Base-by-base conservation (phyloP, 306 rosid species). In the Fragaria nilgerrensis region DNA sequence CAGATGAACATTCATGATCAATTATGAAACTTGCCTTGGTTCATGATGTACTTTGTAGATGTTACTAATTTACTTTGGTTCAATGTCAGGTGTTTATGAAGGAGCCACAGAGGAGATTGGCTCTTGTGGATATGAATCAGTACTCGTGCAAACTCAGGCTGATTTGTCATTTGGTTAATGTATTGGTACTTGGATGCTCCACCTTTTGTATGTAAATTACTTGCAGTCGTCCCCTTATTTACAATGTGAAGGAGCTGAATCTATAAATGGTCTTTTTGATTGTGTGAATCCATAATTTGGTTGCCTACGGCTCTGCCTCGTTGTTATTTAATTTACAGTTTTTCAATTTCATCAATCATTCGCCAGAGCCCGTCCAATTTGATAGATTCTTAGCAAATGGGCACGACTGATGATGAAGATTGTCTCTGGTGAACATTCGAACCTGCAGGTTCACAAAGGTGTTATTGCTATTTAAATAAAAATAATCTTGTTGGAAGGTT, bases 371-470 rank as follows among this genome's bases (percentile, higher is more conserved):
- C 34, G 4, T 32, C 34, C 34, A 32, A 32, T 32, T 32, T 32
- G 34, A 32, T 32, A 32, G 34, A 32, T 32, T 32, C 34, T 32
- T 2, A 32, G 34, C 34, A 32, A 32, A 32, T 32, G 34, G 34
- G 3, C 36, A 32, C 36, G 36, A 3, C 36, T 32, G 36, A 32
- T 32, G 36, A 0, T 89, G 97, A 77, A 95, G 86, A 81, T 95
- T 92, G 85, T 95, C 98, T 62, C 97, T 97, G 0, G 98, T 92
- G 78, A 95, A 97, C 98, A 95, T 95, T 78, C 98, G 91, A 39
- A 95, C 98, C 98, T 95, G 83, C 45, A 81, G 80, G 65, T 73
- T 70, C 23, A 67, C 34, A 79, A 69, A 73, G 23, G 74, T 44
- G 64, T 16, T 78, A 82, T 79, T 70, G 12, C 62, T 22, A 3